Conservation (phyloP, 1,139 yeast genomes). For the Yamadazyma songkhlaensis region DNA sequence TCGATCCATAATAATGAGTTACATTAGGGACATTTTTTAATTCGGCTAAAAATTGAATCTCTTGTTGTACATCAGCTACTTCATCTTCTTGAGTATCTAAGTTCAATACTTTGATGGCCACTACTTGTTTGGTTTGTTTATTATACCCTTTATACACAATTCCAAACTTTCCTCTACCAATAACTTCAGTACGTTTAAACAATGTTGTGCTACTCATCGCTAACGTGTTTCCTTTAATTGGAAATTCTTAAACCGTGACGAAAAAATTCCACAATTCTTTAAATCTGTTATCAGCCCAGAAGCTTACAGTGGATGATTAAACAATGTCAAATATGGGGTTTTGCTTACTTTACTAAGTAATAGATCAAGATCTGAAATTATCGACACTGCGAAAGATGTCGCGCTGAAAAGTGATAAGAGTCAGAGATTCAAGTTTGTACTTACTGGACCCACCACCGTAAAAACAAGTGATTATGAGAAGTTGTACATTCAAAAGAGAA, state of each 20-base stretch:
- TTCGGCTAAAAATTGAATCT: constrained; percentile 81
- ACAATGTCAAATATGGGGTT: too few species aligned
- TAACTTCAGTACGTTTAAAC: constrained; percentile 66
- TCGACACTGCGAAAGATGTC: too few species aligned
- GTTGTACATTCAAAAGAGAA: constrained; percentile 61
- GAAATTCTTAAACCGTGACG: too few species aligned
- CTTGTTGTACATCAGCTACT: constrained; percentile 91
- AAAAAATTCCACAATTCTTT: too few species aligned
- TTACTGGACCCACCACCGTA: too few species aligned
- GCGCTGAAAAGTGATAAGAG: too few species aligned
- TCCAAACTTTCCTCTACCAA: constrained; percentile 97
- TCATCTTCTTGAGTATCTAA: constrained; percentile 94
- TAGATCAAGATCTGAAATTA: too few species aligned
- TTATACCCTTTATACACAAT: constrained; percentile 86
- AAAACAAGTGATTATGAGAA: constrained; percentile 6
- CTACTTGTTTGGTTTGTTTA: constrained; percentile 65
- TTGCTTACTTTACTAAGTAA: too few species aligned
- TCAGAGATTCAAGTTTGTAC: too few species aligned
- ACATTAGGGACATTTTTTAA: constrained; percentile 85
- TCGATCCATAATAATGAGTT: constrained; percentile 89
- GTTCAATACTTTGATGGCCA: constrained; percentile 90
- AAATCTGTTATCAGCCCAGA: too few species aligned
- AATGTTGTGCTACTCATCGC: constrained; percentile 10
- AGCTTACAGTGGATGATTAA: too few species aligned
- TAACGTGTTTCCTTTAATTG: background rate